A percentile compares a stretch with the other conserved stretches of the same genome.
Conservation (phyloP, 208 protist species). For the Wallacemonas sp. region DNA sequence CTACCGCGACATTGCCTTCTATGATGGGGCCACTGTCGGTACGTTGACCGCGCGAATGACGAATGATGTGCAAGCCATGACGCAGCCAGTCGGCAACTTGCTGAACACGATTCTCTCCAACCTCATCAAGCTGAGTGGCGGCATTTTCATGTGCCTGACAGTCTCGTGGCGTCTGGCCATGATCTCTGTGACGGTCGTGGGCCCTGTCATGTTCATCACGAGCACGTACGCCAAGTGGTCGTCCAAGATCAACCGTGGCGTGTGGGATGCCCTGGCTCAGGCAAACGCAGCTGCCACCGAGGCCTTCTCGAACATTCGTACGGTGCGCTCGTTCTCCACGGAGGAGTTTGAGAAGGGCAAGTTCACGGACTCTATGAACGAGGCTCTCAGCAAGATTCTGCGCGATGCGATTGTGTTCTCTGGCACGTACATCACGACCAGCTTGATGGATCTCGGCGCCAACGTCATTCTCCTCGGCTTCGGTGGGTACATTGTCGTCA, state of each 20-base stretch:
- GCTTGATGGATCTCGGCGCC: slow-evolving; percentile 36
- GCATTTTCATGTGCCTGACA: slow-evolving; percentile 41
- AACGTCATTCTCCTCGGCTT: slow-evolving; percentile 39
- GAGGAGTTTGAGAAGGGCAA: slow-evolving; percentile 40
- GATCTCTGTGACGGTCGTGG: slow-evolving; percentile 49
- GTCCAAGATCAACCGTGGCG: slow-evolving; percentile 36
- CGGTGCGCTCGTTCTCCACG: slow-evolving; percentile 55
- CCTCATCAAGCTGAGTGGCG: slow-evolving; percentile 40
- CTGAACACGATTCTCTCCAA: slow-evolving; percentile 42
- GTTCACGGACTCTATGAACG: slow-evolving; percentile 32
- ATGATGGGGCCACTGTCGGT: slow-evolving; percentile 44
- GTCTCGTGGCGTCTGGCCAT: slow-evolving; percentile 51
- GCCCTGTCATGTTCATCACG: slow-evolving; percentile 51
- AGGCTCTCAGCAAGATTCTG: slow-evolving; percentile 38
- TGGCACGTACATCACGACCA: slow-evolving; percentile 28
- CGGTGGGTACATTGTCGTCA: slow-evolving; percentile 53
- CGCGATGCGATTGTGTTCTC: slow-evolving; percentile 39
- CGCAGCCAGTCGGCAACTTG: slow-evolving; percentile 41
- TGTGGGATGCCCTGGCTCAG: slow-evolving; percentile 57
- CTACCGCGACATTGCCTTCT: slow-evolving; percentile 55
- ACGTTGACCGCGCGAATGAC: slow-evolving; percentile 60
- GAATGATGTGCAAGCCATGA: slow-evolving; percentile 57
- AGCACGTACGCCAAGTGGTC: slow-evolving; percentile 45
- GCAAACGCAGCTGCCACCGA: slow-evolving; percentile 50
- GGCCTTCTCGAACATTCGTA: slow-evolving; percentile 63